phyloP scores from a whole-genome alignment of 176 grass and related monocot species.

The Aegilops sharonensis region DNA sequence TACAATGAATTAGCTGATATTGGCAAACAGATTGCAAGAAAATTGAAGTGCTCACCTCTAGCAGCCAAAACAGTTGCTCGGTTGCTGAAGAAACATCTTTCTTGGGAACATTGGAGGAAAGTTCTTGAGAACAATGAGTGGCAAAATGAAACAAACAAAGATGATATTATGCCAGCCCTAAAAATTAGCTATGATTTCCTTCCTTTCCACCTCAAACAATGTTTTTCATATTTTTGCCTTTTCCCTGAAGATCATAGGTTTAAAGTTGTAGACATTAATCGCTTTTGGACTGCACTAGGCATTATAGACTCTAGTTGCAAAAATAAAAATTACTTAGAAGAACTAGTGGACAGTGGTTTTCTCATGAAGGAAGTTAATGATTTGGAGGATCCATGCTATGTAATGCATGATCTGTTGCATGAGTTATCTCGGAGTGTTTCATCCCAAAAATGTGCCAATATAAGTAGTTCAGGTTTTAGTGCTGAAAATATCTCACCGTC shows the following conservation, averaged over 20 bases:
- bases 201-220: conserved; percentile 12
- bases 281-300: neutral
- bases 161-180: neutral
- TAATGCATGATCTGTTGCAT: neutral
- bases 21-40: neutral
- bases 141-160: neutral
- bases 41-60: neutral
- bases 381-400: neutral
- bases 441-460: neutral
- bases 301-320: neutral
- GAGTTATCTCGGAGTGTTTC: neutral
- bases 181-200: conserved; percentile 19
- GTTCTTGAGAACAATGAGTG: conserved; percentile 11
- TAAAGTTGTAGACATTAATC: neutral
- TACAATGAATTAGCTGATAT: too few relatives aligned
- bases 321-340: neutral
- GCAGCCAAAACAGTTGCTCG: conserved; percentile 3
- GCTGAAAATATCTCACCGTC: neutral
- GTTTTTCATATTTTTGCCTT: conserved; percentile 6
- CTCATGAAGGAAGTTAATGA: neutral
- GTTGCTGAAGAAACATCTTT: neutral
- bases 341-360: neutral
- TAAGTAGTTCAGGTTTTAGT: neutral
- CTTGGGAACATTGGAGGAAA: neutral
- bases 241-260: neutral